Conservation (phyloP, 2,329 filamentous ascomycete genomes). For the Fusarium tricinctum region DNA sequence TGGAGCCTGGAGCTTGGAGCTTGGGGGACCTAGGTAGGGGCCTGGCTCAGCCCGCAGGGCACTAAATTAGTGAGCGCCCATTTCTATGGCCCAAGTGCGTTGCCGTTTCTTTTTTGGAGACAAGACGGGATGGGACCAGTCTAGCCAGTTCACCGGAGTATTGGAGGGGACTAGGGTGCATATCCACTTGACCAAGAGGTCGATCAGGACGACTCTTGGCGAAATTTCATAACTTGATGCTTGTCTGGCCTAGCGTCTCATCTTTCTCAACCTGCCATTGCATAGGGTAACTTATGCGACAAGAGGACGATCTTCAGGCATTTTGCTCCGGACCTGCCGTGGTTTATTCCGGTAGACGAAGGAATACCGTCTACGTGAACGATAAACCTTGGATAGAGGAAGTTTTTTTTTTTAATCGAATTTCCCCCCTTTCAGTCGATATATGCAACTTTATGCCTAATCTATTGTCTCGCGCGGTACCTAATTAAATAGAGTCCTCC, state of each 20-base stretch:
- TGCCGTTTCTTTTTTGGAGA: slow-evolving; percentile 25
- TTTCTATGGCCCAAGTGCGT: slow-evolving; percentile 22
- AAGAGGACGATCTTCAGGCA: neutral
- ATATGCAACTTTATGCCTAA: slow-evolving; percentile 5
- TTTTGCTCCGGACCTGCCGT: neutral
- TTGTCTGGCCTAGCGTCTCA: slow-evolving; percentile 5
- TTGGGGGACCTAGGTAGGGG: slow-evolving; percentile 12
- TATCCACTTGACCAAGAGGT: slow-evolving; percentile 3
- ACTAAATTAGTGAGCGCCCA: neutral
- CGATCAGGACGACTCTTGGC: slow-evolving; percentile 25
- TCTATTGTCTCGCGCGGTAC: neutral
- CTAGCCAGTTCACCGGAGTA: slow-evolving; percentile 32
- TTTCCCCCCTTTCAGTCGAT: neutral
- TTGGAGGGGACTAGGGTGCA: neutral
- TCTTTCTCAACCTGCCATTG: neutral
- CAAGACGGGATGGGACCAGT: slow-evolving; percentile 29
- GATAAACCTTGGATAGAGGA: no score
- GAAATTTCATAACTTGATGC: slow-evolving; percentile 23
- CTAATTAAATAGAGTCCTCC: neutral
- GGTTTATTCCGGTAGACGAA: neutral
- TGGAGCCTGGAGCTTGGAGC: slow-evolving; percentile 4
- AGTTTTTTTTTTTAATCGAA: neutral
- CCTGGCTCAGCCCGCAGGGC: slow-evolving; percentile 40
- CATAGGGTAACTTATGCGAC: neutral
- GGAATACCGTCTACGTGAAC: neutral